These are phyloP conservation scores for Metschnikowia lochheadii DNA, from an alignment of 805 yeast species.

Conservation along the genomic window DNA sequence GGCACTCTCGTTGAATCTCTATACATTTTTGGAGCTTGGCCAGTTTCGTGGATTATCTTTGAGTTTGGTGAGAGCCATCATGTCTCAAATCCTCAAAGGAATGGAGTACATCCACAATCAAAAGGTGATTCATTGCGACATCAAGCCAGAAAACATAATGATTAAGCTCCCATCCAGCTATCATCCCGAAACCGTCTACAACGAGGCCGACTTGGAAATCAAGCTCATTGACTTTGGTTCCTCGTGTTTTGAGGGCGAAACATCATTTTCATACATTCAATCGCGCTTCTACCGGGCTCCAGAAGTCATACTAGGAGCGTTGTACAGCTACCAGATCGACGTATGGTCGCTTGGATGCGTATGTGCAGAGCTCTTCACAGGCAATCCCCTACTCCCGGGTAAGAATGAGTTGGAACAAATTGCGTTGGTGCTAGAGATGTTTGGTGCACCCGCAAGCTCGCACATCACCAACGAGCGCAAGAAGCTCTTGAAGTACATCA, in stretches of 20 bases:
- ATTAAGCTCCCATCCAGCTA: slow-evolving; percentile 32
- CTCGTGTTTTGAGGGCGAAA: slow-evolving; percentile 44
- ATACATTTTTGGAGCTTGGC: slow-evolving; percentile 51
- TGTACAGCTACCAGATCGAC: slow-evolving; percentile 57
- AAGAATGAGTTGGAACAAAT: slow-evolving; percentile 47
- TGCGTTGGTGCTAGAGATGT: slow-evolving; percentile 37
- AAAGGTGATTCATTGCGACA: slow-evolving; percentile 73
- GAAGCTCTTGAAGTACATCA: slow-evolving; percentile 25
- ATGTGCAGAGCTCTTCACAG: slow-evolving; percentile 26
- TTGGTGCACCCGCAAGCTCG: slow-evolving; percentile 45
- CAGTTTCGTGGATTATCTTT: slow-evolving; percentile 48
- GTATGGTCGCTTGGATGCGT: slow-evolving; percentile 93
- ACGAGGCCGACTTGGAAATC: slow-evolving; percentile 42
- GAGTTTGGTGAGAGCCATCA: slow-evolving; percentile 39
- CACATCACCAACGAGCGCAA: slow-evolving; percentile 39
- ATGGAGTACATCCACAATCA: slow-evolving; percentile 53
- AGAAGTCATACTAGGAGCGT: slow-evolving; percentile 65
- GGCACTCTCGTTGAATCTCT: slow-evolving; percentile 61
- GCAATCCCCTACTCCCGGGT: slow-evolving; percentile 17
- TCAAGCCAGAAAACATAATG: slow-evolving; percentile 84
- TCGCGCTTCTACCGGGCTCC: slow-evolving; percentile 80
- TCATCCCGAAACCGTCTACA: slow-evolving; percentile 11
- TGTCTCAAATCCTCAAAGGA: slow-evolving; percentile 55
- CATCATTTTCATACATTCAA: slow-evolving; percentile 48
- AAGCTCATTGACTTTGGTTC: slow-evolving; percentile 83